phyloP scores from a whole-genome alignment of 1,284 basidiomycete species.

The Tylopilus sp. region DNA sequence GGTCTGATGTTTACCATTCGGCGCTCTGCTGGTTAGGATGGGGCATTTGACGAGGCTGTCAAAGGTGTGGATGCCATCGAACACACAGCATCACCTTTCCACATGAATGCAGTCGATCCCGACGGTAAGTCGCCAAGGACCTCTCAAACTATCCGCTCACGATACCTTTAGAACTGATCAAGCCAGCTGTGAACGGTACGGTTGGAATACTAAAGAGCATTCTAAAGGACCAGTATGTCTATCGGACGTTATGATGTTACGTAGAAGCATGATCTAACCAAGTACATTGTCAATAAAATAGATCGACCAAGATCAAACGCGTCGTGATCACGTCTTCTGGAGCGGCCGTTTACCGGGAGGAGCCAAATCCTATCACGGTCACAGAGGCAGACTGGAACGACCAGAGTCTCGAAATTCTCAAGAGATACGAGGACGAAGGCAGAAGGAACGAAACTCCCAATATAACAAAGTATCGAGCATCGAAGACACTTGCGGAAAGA shows the following conservation, averaged over 20 bases:
- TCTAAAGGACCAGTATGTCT: slow-evolving; percentile 47
- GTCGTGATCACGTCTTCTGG: slow-evolving; percentile 66
- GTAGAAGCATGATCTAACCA: not conserved
- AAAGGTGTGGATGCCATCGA: slow-evolving; percentile 59
- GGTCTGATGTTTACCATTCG: not conserved
- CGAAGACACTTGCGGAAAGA: slow-evolving; percentile 71
- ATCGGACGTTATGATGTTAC: no score
- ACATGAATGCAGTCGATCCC: slow-evolving; percentile 40
- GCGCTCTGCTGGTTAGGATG: slow-evolving; percentile 37
- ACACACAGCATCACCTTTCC: slow-evolving; percentile 53
- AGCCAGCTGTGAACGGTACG: slow-evolving; percentile 65
- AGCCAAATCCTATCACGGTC: slow-evolving; percentile 29
- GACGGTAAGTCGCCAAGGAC: slow-evolving; percentile 29
- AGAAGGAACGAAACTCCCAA: slow-evolving; percentile 40
- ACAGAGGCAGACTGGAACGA: slow-evolving; percentile 67
- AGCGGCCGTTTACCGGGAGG: slow-evolving; percentile 46
- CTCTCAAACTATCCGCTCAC: not conserved
- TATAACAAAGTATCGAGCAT: slow-evolving; percentile 52
- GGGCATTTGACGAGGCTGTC: slow-evolving; percentile 66
- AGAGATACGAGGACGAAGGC: slow-evolving; percentile 54
- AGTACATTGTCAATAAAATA: slow-evolving; percentile 12
- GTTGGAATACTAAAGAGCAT: slow-evolving; percentile 55
- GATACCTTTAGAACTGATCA: slow-evolving; percentile 46
- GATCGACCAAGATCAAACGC: slow-evolving; percentile 50
- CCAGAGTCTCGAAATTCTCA: slow-evolving; percentile 50